Evolutionary conservation across 2,329 filamentous ascomycete species (phyloP).

Genomic region (Cytospora schulzeri): DNA sequence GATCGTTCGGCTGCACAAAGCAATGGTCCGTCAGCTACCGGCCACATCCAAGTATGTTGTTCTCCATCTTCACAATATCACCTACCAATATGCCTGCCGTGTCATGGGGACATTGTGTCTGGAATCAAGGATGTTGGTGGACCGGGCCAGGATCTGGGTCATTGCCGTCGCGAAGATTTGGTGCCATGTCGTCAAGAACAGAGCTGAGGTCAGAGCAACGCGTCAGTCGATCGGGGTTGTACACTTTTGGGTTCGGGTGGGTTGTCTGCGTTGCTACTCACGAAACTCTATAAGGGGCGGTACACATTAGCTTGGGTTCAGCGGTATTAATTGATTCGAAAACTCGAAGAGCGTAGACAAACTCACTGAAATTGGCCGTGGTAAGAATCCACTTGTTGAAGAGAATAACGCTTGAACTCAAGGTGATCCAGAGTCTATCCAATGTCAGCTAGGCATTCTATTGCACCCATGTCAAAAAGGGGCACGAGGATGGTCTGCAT

Average conservation of each 20-base stretch:
- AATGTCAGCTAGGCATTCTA: neutral
- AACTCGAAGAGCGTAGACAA: conserved; percentile 25
- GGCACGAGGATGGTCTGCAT: conserved; percentile 35
- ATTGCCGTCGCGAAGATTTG: conserved; percentile 84
- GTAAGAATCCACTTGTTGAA: conserved; percentile 97
- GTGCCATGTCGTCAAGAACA: conserved; percentile 90
- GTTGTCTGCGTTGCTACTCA: conserved; percentile 6
- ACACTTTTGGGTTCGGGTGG: neutral
- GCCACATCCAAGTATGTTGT: neutral
- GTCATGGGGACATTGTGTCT: conserved; percentile 95
- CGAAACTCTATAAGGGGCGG: conserved; percentile 16
- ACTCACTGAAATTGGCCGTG: conserved; percentile 75
- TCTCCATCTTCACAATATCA: neutral
- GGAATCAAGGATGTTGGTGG: conserved; percentile 82
- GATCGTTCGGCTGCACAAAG: conserved; percentile 75
- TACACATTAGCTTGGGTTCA: conserved; percentile 3
- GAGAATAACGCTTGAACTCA: conserved; percentile 86
- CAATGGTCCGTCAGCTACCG: conserved; percentile 55
- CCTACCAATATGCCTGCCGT: conserved; percentile 37
- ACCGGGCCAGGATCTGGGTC: conserved; percentile 85
- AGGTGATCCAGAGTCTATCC: conserved; percentile 77
- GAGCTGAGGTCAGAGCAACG: conserved; percentile 54
- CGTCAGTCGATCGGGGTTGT: neutral
- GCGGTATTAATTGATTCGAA: neutral
- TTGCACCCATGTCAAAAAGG: neutral